phyloP scores from a whole-genome alignment of 305 asterid genomes.

The Lippia alba region DNA sequence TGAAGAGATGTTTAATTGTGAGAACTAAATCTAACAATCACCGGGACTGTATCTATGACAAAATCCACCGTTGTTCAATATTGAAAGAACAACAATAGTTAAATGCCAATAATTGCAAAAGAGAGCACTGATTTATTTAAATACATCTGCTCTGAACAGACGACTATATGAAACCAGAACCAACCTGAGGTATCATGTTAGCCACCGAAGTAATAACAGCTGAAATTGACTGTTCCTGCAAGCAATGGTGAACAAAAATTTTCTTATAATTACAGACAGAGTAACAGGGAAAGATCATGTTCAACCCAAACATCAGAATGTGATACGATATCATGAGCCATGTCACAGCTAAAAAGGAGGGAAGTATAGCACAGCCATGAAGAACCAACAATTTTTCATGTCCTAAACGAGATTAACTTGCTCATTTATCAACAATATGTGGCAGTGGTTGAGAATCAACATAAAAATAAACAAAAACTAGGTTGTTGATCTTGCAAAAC shows the following conservation, averaged over 20 bases:
- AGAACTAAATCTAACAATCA: constrained; percentile 7
- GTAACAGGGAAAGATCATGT: background rate
- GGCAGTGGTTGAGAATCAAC: background rate
- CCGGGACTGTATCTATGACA: background rate
- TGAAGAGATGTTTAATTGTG: constrained; percentile 3
- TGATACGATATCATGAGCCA: background rate
- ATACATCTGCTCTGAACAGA: constrained; percentile 1
- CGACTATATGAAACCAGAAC: constrained; percentile 10
- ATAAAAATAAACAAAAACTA: background rate
- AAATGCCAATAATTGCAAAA: constrained; percentile 4
- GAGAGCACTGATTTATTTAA: background rate
- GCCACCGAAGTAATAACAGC: constrained; percentile 92
- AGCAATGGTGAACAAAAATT: constrained; percentile 27
- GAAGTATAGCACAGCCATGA: constrained; percentile 26
- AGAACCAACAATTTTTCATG: constrained; percentile 19
- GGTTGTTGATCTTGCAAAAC: constrained; percentile 1
- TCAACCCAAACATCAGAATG: too few species aligned
- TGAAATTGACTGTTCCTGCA: constrained; percentile 93
- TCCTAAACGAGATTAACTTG: constrained; percentile 15
- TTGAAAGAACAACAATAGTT: constrained; percentile 10
- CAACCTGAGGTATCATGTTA: constrained; percentile 97
- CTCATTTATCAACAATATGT: constrained; percentile 14
- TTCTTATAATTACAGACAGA: background rate
- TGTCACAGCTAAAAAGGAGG: constrained; percentile 3
- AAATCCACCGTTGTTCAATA: background rate